A percentile compares a stretch with the other conserved stretches of the same genome.
phyloP scores from a whole-genome alignment of 1,139 yeast genomes.

The Saccharomyces pastorianus region DNA sequence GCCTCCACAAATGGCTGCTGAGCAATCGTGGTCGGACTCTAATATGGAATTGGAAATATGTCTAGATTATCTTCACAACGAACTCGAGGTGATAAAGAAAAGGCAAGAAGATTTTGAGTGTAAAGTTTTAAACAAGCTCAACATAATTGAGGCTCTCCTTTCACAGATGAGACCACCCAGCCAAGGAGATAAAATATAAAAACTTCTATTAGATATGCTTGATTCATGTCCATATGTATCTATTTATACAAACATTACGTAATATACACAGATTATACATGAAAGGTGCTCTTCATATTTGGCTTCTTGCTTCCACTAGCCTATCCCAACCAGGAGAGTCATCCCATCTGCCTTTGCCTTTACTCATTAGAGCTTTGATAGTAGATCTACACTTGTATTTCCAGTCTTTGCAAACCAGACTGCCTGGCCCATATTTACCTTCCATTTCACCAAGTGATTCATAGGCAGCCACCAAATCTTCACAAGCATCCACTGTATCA shows the following conservation, averaged over 20 bases:
- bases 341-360: conserved; percentile 75
- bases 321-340: conserved; percentile 71
- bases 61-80: background rate
- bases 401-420: conserved; percentile 87
- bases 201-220: background rate
- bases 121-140: background rate
- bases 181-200: background rate
- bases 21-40: background rate
- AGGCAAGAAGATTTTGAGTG: background rate
- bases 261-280: background rate
- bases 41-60: background rate
- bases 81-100: background rate
- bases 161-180: background rate
- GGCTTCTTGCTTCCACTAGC: conserved; percentile 45
- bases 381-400: conserved; percentile 70
- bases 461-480: conserved; percentile 79
- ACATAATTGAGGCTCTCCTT: background rate
- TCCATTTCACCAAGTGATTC: conserved; percentile 79
- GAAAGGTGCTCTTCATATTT: conserved; percentile 9
- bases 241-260: background rate
- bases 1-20: background rate
- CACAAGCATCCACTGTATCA: conserved; percentile 71
- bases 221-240: background rate
- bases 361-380: conserved; percentile 67
- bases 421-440: conserved; percentile 79